Evolutionary conservation across 2,329 filamentous ascomycete species (phyloP).

Genomic region (Trichoderma arundinaceum): DNA sequence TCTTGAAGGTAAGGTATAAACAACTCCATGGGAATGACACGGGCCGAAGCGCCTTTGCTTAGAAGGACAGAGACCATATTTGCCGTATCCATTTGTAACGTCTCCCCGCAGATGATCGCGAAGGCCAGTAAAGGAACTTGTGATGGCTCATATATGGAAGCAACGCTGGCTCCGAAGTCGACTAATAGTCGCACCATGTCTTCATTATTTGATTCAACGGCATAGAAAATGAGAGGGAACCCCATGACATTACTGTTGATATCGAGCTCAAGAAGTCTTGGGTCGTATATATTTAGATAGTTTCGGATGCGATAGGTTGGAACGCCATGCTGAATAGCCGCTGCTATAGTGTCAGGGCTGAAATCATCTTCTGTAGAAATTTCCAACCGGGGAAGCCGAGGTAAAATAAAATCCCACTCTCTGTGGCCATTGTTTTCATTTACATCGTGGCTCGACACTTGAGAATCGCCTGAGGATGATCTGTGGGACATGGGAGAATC

Average conservation of each 20-base stretch:
- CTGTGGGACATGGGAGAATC: not conserved
- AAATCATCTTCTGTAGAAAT: not conserved
- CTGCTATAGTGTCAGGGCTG: conserved; percentile 3
- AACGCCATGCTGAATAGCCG: conserved; percentile 18
- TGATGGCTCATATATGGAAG: not conserved
- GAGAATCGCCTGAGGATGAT: not conserved
- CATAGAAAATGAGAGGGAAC: conserved; percentile 25
- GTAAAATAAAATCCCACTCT: conserved; percentile 26
- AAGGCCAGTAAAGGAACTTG: conserved; percentile 25
- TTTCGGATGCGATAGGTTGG: not conserved
- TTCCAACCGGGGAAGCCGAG: not conserved
- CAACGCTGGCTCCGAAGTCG: conserved; percentile 3
- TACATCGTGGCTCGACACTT: not conserved
- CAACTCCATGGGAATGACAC: not conserved
- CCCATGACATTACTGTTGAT: conserved; percentile 20
- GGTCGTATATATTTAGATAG: not conserved
- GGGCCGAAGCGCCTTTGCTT: conserved; percentile 21
- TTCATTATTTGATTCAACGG: conserved; percentile 24
- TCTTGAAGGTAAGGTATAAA: conserved; percentile 9
- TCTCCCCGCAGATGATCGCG: conserved; percentile 26
- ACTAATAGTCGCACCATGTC: conserved; percentile 23
- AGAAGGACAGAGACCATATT: conserved; percentile 29
- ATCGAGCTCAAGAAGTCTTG: not conserved
- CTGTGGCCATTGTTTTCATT: no score
- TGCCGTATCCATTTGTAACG: conserved; percentile 9